Conservation (phyloP, 108 stramenopile genomes). For the Chaetoceros tenuissimus region DNA sequence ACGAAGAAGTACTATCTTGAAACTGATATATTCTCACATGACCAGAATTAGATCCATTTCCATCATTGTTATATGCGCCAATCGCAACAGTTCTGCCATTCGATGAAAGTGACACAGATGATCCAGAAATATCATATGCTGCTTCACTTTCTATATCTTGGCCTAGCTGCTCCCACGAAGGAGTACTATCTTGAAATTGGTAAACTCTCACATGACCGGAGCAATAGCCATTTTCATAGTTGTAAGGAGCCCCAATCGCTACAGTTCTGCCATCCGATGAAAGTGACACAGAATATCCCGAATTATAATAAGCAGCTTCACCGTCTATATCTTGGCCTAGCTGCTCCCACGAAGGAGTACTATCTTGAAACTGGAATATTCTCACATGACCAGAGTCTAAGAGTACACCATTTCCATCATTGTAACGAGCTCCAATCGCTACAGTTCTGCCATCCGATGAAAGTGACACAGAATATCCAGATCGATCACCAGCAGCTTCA, state of each 20-base stretch:
- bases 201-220: slow-evolving; percentile 8
- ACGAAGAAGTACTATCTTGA: neutral
- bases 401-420: neutral
- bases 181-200: neutral
- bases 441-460: slow-evolving; percentile 10
- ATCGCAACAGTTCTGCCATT: slow-evolving; percentile 2
- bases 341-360: slow-evolving; percentile 2
- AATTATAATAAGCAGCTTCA: neutral
- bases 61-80: slow-evolving; percentile 8
- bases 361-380: neutral
- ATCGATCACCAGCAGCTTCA: neutral
- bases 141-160: neutral
- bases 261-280: slow-evolving; percentile 1
- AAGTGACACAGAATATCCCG: neutral
- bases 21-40: neutral
- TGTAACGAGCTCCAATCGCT: neutral
- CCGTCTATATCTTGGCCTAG: slow-evolving; percentile 1
- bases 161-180: slow-evolving; percentile 2
- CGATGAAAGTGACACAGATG: neutral
- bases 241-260: slow-evolving; percentile 8
- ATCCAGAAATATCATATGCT: neutral
- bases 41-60: neutral
- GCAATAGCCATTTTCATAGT: neutral
- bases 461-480: slow-evolving; percentile 2
- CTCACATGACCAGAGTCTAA: slow-evolving; percentile 5